These are phyloP conservation scores for Colletotrichum acutatum DNA, from an alignment of 2,329 filamentous ascomycete species.

Conservation along the genomic window DNA sequence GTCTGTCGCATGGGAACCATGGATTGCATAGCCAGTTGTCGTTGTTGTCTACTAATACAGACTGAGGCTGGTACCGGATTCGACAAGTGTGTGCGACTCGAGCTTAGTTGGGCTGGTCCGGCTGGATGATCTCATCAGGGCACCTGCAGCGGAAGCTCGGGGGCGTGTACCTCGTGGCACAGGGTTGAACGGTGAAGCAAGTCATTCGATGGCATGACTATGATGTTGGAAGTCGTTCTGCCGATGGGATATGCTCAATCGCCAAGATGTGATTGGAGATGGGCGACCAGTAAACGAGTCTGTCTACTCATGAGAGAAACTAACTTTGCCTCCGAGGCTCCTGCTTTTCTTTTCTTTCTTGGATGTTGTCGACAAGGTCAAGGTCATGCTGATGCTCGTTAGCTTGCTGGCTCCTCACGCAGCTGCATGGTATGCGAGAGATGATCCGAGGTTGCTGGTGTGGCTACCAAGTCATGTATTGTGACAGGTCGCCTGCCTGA, in stretches of 20 bases:
- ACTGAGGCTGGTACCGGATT: neutral
- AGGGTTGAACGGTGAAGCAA: neutral
- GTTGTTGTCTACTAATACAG: neutral
- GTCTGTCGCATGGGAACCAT: neutral
- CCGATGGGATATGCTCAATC: conserved; percentile 9
- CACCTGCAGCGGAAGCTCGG: neutral
- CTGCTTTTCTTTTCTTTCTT: neutral
- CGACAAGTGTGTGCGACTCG: conserved; percentile 14
- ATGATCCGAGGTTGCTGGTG: neutral
- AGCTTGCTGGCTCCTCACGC: neutral
- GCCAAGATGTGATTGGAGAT: conserved; percentile 23
- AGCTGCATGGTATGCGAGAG: neutral
- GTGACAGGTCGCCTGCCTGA: conserved; percentile 20
- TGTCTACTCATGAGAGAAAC: neutral
- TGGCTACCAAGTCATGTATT: conserved; percentile 12
- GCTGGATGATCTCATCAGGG: conserved; percentile 18
- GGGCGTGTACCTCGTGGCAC: neutral
- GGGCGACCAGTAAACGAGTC: neutral
- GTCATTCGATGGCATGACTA: neutral
- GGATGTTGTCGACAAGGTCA: neutral
- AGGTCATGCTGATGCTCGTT: neutral
- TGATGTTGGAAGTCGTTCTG: neutral
- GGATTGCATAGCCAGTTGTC: neutral
- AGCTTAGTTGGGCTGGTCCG: neutral
- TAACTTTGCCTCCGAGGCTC: neutral